A percentile compares a stretch with the other conserved stretches of the same genome.
These are phyloP conservation scores for Colletotrichum sp. DNA, from an alignment of 2,329 filamentous ascomycete species.

Conservation along the genomic window DNA sequence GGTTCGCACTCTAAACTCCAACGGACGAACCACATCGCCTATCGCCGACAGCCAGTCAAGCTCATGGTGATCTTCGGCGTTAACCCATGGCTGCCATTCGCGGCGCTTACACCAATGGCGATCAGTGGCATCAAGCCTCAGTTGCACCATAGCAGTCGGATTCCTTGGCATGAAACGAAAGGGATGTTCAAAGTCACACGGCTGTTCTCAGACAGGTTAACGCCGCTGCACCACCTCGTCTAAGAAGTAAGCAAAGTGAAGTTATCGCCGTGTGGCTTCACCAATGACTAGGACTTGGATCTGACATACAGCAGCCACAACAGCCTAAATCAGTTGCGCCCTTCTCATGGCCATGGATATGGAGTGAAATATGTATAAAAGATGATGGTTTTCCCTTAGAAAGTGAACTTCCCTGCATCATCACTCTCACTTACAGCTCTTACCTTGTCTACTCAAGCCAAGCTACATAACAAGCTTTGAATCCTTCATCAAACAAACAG, in stretches of 20 bases:
- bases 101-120: neutral
- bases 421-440: neutral
- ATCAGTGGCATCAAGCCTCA: neutral
- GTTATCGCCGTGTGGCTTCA: neutral
- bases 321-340: neutral
- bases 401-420: neutral
- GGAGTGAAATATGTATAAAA: neutral
- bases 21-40: neutral
- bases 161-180: neutral
- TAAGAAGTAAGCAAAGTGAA: neutral
- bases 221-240: neutral
- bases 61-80: neutral
- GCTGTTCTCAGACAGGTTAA: neutral
- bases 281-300: neutral
- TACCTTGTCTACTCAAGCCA: neutral
- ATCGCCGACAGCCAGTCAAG: conserved; percentile 6
- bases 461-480: neutral
- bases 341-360: neutral
- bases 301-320: neutral
- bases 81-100: neutral
- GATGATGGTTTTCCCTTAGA: neutral
- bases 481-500: accelerated
- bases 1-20: neutral
- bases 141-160: neutral
- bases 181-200: neutral